phyloP scores from a whole-genome alignment of 208 protist species.

The Crithidia thermophila region DNA sequence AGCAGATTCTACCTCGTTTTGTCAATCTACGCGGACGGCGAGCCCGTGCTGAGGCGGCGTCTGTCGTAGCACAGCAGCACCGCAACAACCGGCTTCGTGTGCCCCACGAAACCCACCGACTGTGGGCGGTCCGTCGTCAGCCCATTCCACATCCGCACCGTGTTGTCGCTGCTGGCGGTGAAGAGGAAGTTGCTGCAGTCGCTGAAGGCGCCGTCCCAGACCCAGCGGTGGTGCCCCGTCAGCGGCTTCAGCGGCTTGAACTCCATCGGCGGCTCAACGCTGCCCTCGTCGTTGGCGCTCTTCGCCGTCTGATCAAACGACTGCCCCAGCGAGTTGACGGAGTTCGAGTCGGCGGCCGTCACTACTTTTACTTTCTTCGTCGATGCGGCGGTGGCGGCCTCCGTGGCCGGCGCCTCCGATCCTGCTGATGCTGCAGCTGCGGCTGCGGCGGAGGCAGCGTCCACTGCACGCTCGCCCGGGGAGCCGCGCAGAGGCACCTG shows the following conservation, averaged over 20 bases:
- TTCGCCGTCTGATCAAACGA: constrained; percentile 13
- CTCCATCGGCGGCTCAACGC: constrained; percentile 38
- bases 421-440: constrained; percentile 1
- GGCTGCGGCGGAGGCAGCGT: not conserved
- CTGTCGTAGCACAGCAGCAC: constrained; percentile 46
- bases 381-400: not conserved
- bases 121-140: constrained; percentile 62
- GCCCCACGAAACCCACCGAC: constrained; percentile 66
- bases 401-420: not conserved
- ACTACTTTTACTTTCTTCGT: constrained; percentile 5
- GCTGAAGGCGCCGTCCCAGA: constrained; percentile 88
- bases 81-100: constrained; percentile 82
- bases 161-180: constrained; percentile 80
- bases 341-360: constrained; percentile 2
- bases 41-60: constrained; percentile 9
- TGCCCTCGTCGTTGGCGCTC: constrained; percentile 54
- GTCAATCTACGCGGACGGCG: not conserved
- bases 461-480: not conserved
- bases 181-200: constrained; percentile 76
- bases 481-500: constrained; percentile 10
- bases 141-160: constrained; percentile 76
- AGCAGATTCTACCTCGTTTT: not conserved
- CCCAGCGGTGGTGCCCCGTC: constrained; percentile 77
- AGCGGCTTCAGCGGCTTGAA: constrained; percentile 73
- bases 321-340: constrained; percentile 5